Evolutionary conservation across 805 yeast species (phyloP).

Genomic region (Peterozyma xylosa): DNA sequence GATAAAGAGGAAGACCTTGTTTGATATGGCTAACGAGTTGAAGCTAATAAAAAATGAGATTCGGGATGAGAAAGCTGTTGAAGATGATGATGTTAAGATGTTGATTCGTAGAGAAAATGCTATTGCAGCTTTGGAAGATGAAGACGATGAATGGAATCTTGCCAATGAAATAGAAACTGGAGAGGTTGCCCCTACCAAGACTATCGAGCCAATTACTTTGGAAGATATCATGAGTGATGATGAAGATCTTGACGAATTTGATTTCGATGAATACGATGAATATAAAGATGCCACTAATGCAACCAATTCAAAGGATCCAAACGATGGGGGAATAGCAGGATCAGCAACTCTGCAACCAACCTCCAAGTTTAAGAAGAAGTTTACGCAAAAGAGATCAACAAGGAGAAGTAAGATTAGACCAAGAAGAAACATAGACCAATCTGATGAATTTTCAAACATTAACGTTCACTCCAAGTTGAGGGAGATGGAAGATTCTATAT

Average conservation of each 20-base stretch:
- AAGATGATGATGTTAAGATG: conserved; percentile 11
- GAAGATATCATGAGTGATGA: not conserved
- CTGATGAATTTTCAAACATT: conserved; percentile 25
- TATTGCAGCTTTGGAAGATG: conserved; percentile 14
- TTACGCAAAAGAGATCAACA: conserved; percentile 46
- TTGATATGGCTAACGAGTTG: conserved; percentile 40
- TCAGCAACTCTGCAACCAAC: not conserved
- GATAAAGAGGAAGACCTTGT: conserved; percentile 18
- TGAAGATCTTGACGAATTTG: conserved; percentile 9
- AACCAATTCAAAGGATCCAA: not conserved
- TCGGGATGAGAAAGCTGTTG: conserved; percentile 12
- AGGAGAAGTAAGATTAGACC: conserved; percentile 44
- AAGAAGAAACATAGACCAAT: conserved; percentile 14
- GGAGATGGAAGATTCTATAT: conserved; percentile 21
- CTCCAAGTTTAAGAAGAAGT: conserved; percentile 18
- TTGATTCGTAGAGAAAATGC: conserved; percentile 11
- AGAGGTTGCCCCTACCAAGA: not conserved
- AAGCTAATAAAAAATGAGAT: conserved; percentile 23
- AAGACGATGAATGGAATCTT: conserved; percentile 10
- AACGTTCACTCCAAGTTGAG: conserved; percentile 36
- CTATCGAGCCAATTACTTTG: too few species aligned
- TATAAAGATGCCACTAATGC: conserved; percentile 10
- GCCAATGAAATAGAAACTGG: not conserved
- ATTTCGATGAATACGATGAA: conserved; percentile 9
- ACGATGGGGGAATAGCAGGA: not conserved